Conservation (phyloP, 2,329 filamentous ascomycete species). For the Ceratocystis eucalypticola region DNA sequence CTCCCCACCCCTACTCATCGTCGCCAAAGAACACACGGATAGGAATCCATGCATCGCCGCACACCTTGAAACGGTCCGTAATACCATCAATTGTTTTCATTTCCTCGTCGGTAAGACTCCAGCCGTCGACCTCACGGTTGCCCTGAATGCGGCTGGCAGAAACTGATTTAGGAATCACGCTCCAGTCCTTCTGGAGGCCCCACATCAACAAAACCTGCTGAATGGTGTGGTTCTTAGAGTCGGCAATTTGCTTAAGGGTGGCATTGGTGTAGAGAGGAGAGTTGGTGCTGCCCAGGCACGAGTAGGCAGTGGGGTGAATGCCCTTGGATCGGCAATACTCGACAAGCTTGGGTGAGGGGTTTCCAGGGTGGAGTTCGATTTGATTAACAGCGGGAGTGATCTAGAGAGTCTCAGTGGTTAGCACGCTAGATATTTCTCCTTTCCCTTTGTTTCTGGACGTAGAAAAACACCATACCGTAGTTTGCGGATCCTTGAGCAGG, state of each 20-base stretch:
- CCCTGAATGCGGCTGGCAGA: constrained; percentile 57
- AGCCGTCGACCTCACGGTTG: constrained; percentile 65
- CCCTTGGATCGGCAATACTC: constrained; percentile 58
- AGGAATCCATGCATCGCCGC: constrained; percentile 59
- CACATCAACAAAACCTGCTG: constrained; percentile 70
- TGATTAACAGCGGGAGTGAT: constrained; percentile 61
- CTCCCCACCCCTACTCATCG: constrained; percentile 45
- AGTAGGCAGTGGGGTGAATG: constrained; percentile 64
- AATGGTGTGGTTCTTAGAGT: constrained; percentile 51
- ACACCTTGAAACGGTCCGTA: constrained; percentile 70
- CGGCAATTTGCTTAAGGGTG: constrained; percentile 47
- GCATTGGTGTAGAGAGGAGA: constrained; percentile 56
- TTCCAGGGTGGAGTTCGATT: constrained; percentile 68
- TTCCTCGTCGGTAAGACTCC: constrained; percentile 60
- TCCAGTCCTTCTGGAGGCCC: constrained; percentile 69
- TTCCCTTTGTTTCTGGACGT: neutral
- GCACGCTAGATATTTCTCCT: constrained; percentile 24
- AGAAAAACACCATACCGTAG: constrained; percentile 26
- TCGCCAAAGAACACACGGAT: constrained; percentile 73
- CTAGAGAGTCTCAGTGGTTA: constrained; percentile 30
- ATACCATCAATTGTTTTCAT: constrained; percentile 53
- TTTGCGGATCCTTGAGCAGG: constrained; percentile 51
- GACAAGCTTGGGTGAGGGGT: constrained; percentile 67
- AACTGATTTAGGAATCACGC: constrained; percentile 75
- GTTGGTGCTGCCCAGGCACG: constrained; percentile 57